A percentile compares a stretch with the other conserved stretches of the same genome.
Conservation (phyloP, 805 yeast genomes). For the Yamadazyma scolyti region DNA sequence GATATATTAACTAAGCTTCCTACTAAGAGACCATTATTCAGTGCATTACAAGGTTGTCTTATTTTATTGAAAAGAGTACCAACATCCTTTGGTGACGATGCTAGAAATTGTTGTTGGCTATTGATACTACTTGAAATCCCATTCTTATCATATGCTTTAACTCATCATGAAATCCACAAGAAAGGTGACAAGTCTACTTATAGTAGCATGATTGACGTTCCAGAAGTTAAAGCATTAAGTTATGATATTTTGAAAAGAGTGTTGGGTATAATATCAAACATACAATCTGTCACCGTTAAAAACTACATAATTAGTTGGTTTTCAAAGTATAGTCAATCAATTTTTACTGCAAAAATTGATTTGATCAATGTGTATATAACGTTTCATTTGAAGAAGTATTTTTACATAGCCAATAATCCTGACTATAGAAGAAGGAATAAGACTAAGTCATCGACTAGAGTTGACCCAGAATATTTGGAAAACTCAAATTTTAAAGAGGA, state of each 20-base stretch:
- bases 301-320: slow-evolving; percentile 56
- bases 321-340: slow-evolving; percentile 37
- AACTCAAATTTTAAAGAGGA: slow-evolving; percentile 18
- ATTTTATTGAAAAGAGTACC: slow-evolving; percentile 46
- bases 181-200: slow-evolving; percentile 5
- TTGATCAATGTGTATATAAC: slow-evolving; percentile 73
- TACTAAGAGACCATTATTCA: slow-evolving; percentile 56
- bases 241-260: slow-evolving; percentile 68
- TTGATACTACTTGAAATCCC: slow-evolving; percentile 71
- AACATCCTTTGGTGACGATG: slow-evolving; percentile 37
- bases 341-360: slow-evolving; percentile 56
- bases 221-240: slow-evolving; percentile 53
- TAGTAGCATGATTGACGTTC: slow-evolving; percentile 34
- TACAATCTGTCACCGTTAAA: slow-evolving; percentile 31
- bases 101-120: slow-evolving; percentile 52
- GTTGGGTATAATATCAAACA: slow-evolving; percentile 62
- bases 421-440: slow-evolving; percentile 10
- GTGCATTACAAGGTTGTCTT: slow-evolving; percentile 49
- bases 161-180: slow-evolving; percentile 27
- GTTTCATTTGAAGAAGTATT: slow-evolving; percentile 61
- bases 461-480: slow-evolving; percentile 20
- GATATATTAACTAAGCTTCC: slow-evolving; percentile 47
- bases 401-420: slow-evolving; percentile 34
- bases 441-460: slow-evolving; percentile 1
- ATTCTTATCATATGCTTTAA: slow-evolving; percentile 44